Percentiles rank a stretch among this genome's conserved stretches.
Conservation (phyloP, 2,329 filamentous ascomycete species). For the Epichloe gansuensis region DNA sequence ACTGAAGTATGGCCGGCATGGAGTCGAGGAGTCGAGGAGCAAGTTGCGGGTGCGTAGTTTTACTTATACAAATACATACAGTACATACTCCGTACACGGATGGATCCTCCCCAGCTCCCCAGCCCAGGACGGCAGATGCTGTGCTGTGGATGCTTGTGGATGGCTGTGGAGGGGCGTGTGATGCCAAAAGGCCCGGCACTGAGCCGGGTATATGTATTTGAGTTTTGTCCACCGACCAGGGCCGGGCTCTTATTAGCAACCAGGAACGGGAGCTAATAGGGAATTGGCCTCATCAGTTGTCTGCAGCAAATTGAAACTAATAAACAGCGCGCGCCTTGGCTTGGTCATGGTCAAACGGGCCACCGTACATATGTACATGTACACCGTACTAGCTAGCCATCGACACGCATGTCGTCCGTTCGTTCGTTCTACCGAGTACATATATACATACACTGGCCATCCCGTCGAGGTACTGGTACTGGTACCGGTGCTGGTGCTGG, state of each 20-base stretch:
- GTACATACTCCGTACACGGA: slow-evolving; percentile 3
- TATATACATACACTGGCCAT: neutral
- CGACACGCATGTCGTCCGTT: slow-evolving; percentile 3
- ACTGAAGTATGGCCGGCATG: slow-evolving; percentile 5
- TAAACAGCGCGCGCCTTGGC: slow-evolving; percentile 2
- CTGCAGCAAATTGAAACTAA: slow-evolving; percentile 6
- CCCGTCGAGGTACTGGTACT: too few relatives aligned
- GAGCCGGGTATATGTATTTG: slow-evolving; percentile 20
- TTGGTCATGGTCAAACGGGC: neutral
- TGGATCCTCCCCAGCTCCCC: slow-evolving; percentile 16
- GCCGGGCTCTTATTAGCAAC: slow-evolving; percentile 21
- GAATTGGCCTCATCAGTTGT: slow-evolving; percentile 2
- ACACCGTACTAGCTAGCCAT: slow-evolving; percentile 7
- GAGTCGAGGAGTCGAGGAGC: slow-evolving; percentile 7
- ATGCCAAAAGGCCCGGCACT: slow-evolving; percentile 36
- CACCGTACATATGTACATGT: neutral
- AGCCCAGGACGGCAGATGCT: slow-evolving; percentile 28
- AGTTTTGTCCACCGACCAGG: slow-evolving; percentile 16
- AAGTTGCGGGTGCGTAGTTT: slow-evolving; percentile 31
- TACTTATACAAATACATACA: slow-evolving; percentile 23
- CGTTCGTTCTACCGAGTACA: neutral
- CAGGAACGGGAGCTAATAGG: slow-evolving; percentile 24
- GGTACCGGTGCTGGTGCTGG: too few relatives aligned
- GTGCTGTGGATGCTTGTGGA: slow-evolving; percentile 12
- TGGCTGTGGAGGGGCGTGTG: slow-evolving; percentile 29